A percentile compares a stretch with the other conserved stretches of the same genome.
Conservation (phyloP, 2,329 filamentous ascomycete species). For the Colletotrichum chrysophilum region DNA sequence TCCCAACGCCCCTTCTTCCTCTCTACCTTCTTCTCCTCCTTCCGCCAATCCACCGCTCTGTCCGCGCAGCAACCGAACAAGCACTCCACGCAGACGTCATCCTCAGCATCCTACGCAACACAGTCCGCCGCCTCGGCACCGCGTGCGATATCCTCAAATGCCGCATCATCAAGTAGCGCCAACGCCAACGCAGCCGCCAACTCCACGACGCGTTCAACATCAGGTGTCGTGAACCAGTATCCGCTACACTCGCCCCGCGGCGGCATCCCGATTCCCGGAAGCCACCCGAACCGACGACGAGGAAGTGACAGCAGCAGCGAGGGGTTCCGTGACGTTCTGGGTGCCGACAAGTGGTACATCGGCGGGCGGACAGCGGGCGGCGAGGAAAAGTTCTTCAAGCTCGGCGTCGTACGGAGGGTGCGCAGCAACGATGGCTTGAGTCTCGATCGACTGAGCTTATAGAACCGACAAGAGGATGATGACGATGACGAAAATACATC, state of each 20-base stretch:
- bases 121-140: conserved; percentile 18
- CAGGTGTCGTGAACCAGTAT: conserved; percentile 31
- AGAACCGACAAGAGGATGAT: conserved; percentile 18
- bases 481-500: not conserved
- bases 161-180: not conserved
- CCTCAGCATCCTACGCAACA: conserved; percentile 5
- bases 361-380: conserved; percentile 76
- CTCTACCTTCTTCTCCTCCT: conserved; percentile 61
- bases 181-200: not conserved
- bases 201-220: conserved; percentile 22
- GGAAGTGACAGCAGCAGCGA: conserved; percentile 79
- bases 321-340: conserved; percentile 75
- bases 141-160: conserved; percentile 17
- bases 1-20: conserved; percentile 62
- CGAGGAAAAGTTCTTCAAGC: conserved; percentile 83
- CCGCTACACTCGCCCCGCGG: conserved; percentile 30
- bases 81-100: conserved; percentile 18
- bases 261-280: conserved; percentile 45
- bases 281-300: conserved; percentile 51
- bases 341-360: conserved; percentile 82
- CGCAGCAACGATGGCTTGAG: conserved; percentile 78
- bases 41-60: conserved; percentile 42
- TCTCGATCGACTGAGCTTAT: conserved; percentile 77
- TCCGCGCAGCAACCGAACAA: conserved; percentile 22
- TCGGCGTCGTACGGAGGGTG: conserved; percentile 76